A percentile compares a stretch with the other conserved stretches of the same genome.
Conservation (phyloP, 129 eudicot species). For the Flaveria sonorensis region DNA sequence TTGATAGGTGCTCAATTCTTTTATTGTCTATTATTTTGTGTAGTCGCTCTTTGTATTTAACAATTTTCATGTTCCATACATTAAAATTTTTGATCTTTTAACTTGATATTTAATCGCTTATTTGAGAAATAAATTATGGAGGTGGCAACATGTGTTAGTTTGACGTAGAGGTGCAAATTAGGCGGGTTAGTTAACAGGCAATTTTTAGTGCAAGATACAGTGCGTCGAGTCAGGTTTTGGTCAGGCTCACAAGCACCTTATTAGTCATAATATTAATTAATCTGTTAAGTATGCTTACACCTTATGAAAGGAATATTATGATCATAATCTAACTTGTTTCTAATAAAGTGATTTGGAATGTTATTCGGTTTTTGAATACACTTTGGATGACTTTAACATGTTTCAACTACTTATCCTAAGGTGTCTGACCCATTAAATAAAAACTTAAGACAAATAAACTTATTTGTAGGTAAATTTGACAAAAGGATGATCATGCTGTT, state of each 20-base stretch:
- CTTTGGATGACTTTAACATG: not conserved
- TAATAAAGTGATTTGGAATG: not conserved
- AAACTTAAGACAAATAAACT: not conserved
- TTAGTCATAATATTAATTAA: not conserved
- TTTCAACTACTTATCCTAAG: not conserved
- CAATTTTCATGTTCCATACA: not conserved
- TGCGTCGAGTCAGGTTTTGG: too few species aligned
- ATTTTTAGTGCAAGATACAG: not conserved
- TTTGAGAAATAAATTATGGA: not conserved
- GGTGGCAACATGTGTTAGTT: not conserved
- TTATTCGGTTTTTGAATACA: not conserved
- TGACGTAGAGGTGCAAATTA: not conserved
- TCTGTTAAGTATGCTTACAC: not conserved
- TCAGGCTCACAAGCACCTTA: not conserved
- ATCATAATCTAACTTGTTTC: not conserved
- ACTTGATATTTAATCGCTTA: not conserved
- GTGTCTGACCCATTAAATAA: not conserved
- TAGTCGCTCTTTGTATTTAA: not conserved
- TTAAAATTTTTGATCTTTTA: not conserved
- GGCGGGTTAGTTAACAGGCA: not conserved
- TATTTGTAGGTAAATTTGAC: not conserved
- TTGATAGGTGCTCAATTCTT: not conserved
- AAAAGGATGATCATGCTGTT: not conserved
- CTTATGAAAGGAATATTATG: not conserved
- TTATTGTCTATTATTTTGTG: not conserved